Evolutionary conservation across 768 basidiomycete species (phyloP), one percentile per base, ranked within the genome.

Genomic region (Hysterangium stoloniferum): DNA sequence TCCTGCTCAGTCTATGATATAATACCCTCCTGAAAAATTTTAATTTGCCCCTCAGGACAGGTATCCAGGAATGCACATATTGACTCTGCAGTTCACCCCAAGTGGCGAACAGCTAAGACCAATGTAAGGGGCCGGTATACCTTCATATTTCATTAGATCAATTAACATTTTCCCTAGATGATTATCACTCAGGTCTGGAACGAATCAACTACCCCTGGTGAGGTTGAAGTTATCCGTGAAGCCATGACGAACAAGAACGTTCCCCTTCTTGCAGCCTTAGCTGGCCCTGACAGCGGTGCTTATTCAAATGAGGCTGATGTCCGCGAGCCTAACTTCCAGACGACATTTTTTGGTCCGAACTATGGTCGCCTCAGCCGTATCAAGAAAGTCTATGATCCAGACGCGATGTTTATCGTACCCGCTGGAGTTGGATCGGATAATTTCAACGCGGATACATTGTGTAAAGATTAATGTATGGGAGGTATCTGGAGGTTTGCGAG

Each of bases 61-160:
- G 67, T 71, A 3, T 49, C 68, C 7, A 57, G 60, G 27, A 69
- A 68, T 51, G 63, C 61, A 6, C 20, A 64, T 24, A 58, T 69
- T 13, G 56, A 58, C 22, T 64, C 59, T 15, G 66, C 68, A 19
- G 55, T 70, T 17, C 57, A 59, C 36, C 67, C 67, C 5, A 64
- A 59, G 20, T 70, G 69, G 69, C 54, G 68, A 49, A 61, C 57
- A 1, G 68, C 69, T 0, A 69, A 70, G 56, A 60, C 62, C 22
- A 68, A 68, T 46, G 68, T 68, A 44, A 33, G 64, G 19, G n/a
- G 4, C 9, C 19, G n/a, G n/a, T n/a, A n/a, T n/a, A n/a, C n/a
- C n/a, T n/a, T n/a, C n/a, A n/a, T n/a, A n/a, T n/a, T n/a, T n/a
- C n/a, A n/a, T n/a, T n/a, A n/a, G n/a, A n/a, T n/a, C n/a, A n/a